Evolutionary conservation across 148 eudicot genomes (phyloP).

Genomic region (Amaranthus hypochondriacus): DNA sequence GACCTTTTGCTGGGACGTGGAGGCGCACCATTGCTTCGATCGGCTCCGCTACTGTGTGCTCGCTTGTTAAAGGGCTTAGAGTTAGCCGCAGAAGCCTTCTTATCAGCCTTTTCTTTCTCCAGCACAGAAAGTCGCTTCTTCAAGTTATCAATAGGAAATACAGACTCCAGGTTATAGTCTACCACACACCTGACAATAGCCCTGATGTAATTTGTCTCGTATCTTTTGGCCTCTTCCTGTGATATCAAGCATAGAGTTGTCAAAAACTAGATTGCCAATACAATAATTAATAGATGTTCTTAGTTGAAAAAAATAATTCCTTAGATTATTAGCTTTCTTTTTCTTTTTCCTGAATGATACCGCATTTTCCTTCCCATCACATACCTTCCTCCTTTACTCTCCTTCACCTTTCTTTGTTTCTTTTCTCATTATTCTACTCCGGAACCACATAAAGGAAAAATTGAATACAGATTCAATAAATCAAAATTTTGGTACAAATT

Average conservation of each 20-base stretch:
- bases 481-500: too few species aligned
- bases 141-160: slow-evolving; percentile 38
- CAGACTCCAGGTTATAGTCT: slow-evolving; percentile 48
- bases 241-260: background rate
- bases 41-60: slow-evolving; percentile 19
- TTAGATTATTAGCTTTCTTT: too few species aligned
- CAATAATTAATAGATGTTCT: background rate
- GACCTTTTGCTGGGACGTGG: slow-evolving; percentile 34
- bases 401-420: too few species aligned
- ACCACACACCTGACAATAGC: slow-evolving; percentile 55
- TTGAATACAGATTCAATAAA: too few species aligned
- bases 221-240: slow-evolving; percentile 50
- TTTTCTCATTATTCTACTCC: too few species aligned
- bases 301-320: too few species aligned
- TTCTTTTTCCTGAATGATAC: too few species aligned
- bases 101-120: slow-evolving; percentile 46
- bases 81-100: slow-evolving; percentile 31
- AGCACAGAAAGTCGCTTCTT: slow-evolving; percentile 34
- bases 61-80: slow-evolving; percentile 43
- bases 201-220: slow-evolving; percentile 36
- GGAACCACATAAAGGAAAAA: too few species aligned
- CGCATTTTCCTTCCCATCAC: too few species aligned
- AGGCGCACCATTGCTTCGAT: slow-evolving; percentile 21
- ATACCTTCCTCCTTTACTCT: too few species aligned
- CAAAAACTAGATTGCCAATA: background rate